phyloP scores from a whole-genome alignment of 371 early-diverging fungal species.

The Mucor piriformis region DNA sequence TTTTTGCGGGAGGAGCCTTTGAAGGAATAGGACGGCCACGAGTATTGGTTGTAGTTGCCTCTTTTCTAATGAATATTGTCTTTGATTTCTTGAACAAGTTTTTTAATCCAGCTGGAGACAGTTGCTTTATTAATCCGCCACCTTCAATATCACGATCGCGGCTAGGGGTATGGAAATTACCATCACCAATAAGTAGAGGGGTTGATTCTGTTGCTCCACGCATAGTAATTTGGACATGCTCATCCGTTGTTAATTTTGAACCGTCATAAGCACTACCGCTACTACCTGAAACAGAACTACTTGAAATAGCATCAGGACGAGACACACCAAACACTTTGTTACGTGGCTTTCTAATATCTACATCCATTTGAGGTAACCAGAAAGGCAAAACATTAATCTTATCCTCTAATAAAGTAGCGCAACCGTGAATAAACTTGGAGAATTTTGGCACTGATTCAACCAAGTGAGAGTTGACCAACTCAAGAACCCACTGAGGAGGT shows the following conservation, averaged over 20 bases:
- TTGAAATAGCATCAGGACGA: conserved; percentile 40
- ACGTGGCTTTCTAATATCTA: conserved; percentile 86
- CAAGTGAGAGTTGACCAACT: conserved; percentile 88
- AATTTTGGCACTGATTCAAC: conserved; percentile 99
- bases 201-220: conserved; percentile 24
- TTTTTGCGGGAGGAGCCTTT: conserved; percentile 72
- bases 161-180: conserved; percentile 7
- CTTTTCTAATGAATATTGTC: conserved; percentile 18
- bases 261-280: conserved; percentile 29
- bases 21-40: conserved; percentile 22
- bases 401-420: conserved; percentile 89
- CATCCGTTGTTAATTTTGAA: conserved; percentile 23
- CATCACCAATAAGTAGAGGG: conserved; percentile 15
- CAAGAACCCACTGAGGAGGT: conserved; percentile 96
- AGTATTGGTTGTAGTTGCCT: neutral
- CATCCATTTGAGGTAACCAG: conserved; percentile 98
- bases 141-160: neutral
- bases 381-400: conserved; percentile 93
- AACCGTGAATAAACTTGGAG: conserved; percentile 98
- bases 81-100: conserved; percentile 21
- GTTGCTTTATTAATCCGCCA: neutral
- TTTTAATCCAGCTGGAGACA: conserved; percentile 26
- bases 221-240: conserved; percentile 42
- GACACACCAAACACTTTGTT: conserved; percentile 45
- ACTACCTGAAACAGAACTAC: conserved; percentile 31